Base-by-base conservation (phyloP, 352 stramenopile species). In the Phytophthora fragariaefolia region DNA sequence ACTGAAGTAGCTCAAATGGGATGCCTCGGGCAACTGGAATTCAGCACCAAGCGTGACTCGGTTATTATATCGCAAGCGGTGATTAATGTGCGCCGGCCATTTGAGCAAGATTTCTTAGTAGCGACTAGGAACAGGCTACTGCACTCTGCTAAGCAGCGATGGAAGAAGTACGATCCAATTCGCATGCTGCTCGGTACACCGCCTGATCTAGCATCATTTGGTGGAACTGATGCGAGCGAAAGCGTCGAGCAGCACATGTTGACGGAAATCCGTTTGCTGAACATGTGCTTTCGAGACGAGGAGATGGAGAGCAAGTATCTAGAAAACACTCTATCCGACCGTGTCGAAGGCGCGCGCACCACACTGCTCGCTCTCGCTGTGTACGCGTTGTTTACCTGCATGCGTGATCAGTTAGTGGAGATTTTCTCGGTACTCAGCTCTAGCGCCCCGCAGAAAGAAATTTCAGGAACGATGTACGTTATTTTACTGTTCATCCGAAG, bases 251-350 rank as follows among this genome's bases (percentile, higher is more conserved):
- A 79, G 34, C 71, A 87, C 22, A 93, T 95, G 85, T 65, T 87
- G 1, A 65, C 73, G 0, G 81, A 93, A 63, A 92, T 92, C 40
- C 74, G 85, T 12, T 34, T 76, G 12, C 55, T 83, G 46, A 77
- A 87, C 43, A 67, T 95, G 57, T 69, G 74, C 23, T 95, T 95
- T 59, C 76, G 85, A 24, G 77, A 93, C 9, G 58, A 69, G 0
- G 82, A 90, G 1, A 93, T 93, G 80, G 87, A 95, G 57, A 69
- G 79, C 50, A 91, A 83, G 47, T 95, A 89, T 27, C 69, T 93
- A 6, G 82, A 93, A 12, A 82, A 52, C 5, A 95, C 87, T 13
- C 53, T 92, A 0, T 62, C 61, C 0, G 78, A 87, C 12, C 83
- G 87, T 15, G 80, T 92, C 0, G 82, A 90, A 66, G 87, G 83